Percentiles rank a stretch among this genome's conserved stretches.
phyloP scores from a whole-genome alignment of 768 basidiomycete species.

The Lyophyllum shimeji region DNA sequence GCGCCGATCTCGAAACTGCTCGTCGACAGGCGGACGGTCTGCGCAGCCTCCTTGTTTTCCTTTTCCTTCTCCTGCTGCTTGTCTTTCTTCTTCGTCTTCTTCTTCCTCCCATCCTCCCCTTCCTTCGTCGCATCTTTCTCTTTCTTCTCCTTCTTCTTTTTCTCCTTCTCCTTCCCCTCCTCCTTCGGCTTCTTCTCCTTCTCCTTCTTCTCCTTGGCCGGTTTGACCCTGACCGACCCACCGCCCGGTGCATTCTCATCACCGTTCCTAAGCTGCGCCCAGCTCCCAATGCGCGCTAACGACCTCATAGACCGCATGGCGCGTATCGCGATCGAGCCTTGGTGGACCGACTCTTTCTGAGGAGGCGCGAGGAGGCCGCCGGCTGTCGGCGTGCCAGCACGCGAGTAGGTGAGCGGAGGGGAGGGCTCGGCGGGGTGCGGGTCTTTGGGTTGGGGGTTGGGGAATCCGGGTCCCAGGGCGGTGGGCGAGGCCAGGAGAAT shows the following conservation, averaged over 20 bases:
- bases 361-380: constrained; percentile 37
- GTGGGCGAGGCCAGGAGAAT: constrained; percentile 32
- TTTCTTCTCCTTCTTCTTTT: constrained; percentile 27
- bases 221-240: constrained; percentile 1
- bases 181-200: constrained; percentile 14
- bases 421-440: constrained; percentile 12
- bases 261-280: constrained; percentile 56
- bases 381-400: constrained; percentile 36
- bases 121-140: constrained; percentile 16
- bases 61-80: constrained; percentile 38
- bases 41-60: constrained; percentile 27
- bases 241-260: constrained; percentile 23
- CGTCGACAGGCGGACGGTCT: constrained; percentile 47
- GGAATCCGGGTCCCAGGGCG: constrained; percentile 27
- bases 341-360: constrained; percentile 17
- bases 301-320: constrained; percentile 78
- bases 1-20: constrained; percentile 71
- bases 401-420: constrained; percentile 25
- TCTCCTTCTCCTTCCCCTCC: constrained; percentile 31
- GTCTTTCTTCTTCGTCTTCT: constrained; percentile 25
- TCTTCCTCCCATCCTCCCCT: constrained; percentile 8
- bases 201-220: constrained; percentile 14
- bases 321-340: constrained; percentile 71
- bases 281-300: constrained; percentile 69
- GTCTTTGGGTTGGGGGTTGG: not conserved